Base-by-base conservation (phyloP, 1,284 basidiomycete species). In the Porodaedalea pini region DNA sequence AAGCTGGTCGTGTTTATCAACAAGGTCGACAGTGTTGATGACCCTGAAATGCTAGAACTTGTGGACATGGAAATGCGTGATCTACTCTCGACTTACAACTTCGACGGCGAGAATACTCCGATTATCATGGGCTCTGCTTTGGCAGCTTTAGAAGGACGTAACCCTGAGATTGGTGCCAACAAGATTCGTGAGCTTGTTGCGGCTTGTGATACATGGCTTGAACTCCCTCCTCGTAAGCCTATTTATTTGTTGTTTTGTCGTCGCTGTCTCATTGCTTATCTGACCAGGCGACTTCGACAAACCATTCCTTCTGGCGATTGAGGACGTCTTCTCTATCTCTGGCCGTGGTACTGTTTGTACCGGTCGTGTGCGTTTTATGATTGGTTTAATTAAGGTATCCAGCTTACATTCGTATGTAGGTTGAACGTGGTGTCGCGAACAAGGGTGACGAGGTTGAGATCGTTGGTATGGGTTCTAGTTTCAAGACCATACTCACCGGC, bases 61-160 rank as follows among this genome's bases (percentile, higher is more conserved):
- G 97, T 99, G 63, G 97, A 99, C 69, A 99, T 99, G 96, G 97
- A 99, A 81, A 99, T 99, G 90, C 88, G 97, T 58, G 97, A 99
- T 70, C 79, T 99, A n/a, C 83, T 99, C 48, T 78, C 85, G 25
- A 88, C 88, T 27, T 95, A 94, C 77, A 92, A 92, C 69, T 99
- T 92, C 65, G 96, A 99, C 67, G 97, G 97, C 61, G 97, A 99
- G 74, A 83, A 89, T 68, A 98, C 97, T 0, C 97, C 97, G 39
- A 97, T 99, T 69, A 75, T 99, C 68, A 93, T 93, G 86, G 97
- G 97, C 56, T 96, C 94, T 36, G 97, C 97, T 59, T 79, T 99
- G 56, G 94, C 94, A 61, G 96, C 96, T 56, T 82, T 99, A 61
- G 94, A 99, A 69, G 89, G 90, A 52, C 81, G 85, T 47, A 79